These are phyloP conservation scores for Cladorrhinum samala DNA, from an alignment of 495 filamentous ascomycete genomes.

Conservation along the genomic window DNA sequence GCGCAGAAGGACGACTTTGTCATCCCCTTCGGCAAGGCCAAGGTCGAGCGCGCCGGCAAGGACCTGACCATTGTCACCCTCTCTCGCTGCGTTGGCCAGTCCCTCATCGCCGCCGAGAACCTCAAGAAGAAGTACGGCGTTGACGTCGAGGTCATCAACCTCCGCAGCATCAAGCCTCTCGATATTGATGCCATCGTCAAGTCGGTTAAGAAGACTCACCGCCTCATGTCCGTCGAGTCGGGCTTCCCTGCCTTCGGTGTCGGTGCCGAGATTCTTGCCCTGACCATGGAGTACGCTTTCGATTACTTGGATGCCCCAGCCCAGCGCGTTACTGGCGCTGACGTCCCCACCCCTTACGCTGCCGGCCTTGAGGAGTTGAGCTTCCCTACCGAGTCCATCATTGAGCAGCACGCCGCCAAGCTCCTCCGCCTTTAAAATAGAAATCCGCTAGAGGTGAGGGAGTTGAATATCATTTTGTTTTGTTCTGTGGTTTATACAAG, in stretches of 20 bases:
- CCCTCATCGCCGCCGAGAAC: conserved; percentile 75
- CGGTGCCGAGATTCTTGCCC: conserved; percentile 81
- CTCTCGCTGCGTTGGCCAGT: conserved; percentile 92
- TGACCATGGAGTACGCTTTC: conserved; percentile 96
- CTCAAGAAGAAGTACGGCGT: conserved; percentile 95
- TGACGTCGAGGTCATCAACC: conserved; percentile 94
- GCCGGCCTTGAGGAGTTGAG: conserved; percentile 80
- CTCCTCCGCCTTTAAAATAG: conserved; percentile 59
- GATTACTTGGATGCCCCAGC: conserved; percentile 94
- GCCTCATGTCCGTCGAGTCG: conserved; percentile 86
- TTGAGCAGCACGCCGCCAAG: conserved; percentile 77
- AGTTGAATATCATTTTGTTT: background rate
- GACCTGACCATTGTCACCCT: conserved; percentile 93
- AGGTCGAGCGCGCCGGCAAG: conserved; percentile 92
- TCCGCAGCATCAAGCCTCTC: conserved; percentile 92
- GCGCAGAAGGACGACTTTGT: conserved; percentile 95
- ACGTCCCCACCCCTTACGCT: conserved; percentile 93
- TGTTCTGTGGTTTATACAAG: too few species aligned
- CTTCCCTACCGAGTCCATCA: conserved; percentile 82
- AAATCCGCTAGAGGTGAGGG: background rate
- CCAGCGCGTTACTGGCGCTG: conserved; percentile 87
- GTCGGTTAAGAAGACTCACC: conserved; percentile 96
- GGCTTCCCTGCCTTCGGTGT: conserved; percentile 95
- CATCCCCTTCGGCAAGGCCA: conserved; percentile 94
- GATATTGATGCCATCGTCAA: conserved; percentile 92